A percentile compares a stretch with the other conserved stretches of the same genome.
phyloP scores from a whole-genome alignment of 306 rosid species.

The Nissolia schottii region DNA sequence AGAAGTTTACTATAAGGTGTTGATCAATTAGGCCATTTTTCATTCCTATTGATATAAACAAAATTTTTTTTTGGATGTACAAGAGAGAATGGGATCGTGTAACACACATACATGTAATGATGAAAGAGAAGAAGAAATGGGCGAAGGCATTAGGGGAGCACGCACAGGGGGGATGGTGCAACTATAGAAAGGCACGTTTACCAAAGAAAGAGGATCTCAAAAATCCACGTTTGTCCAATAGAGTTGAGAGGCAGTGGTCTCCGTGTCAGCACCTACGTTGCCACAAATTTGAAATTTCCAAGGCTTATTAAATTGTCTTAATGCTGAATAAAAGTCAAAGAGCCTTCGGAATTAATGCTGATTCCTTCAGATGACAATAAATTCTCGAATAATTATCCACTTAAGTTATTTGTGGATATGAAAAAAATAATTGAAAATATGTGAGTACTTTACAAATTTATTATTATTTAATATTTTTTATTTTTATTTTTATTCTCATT shows the following conservation, averaged over 20 bases:
- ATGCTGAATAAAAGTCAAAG: neutral
- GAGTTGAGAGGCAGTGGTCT: constrained; percentile 1
- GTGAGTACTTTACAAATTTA: too few relatives aligned
- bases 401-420: too few relatives aligned
- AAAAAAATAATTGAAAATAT: too few relatives aligned
- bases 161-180: neutral
- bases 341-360: too few relatives aligned
- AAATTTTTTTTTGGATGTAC: neutral
- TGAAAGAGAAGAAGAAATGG: neutral
- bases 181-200: neutral
- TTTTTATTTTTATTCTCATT: too few relatives aligned
- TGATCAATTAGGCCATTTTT: too few relatives aligned
- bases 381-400: too few relatives aligned
- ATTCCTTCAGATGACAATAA: too few relatives aligned
- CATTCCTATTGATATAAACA: too few relatives aligned
- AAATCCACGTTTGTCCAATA: neutral
- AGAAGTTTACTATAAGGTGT: neutral
- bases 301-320: too few relatives aligned
- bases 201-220: neutral
- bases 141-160: neutral
- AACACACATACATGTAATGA: neutral
- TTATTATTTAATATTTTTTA: too few relatives aligned
- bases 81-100: neutral
- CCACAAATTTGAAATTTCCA: neutral
- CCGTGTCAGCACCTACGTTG: constrained; percentile 19